Conservation (phyloP, 2,329 filamentous ascomycete genomes). For the Camillea tinctor region DNA sequence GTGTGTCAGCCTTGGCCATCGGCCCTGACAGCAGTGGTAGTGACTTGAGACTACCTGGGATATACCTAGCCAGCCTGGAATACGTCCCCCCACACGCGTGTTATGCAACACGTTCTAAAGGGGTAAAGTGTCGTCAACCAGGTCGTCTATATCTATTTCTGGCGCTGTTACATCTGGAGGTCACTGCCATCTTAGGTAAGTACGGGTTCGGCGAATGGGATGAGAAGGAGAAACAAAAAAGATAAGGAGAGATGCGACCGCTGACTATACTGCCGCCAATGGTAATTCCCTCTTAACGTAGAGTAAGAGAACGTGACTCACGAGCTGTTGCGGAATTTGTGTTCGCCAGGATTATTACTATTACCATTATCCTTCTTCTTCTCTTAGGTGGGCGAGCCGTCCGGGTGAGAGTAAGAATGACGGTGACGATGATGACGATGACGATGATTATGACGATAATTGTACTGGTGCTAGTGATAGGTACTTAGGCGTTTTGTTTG, state of each 20-base stretch:
- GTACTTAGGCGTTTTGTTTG: neutral
- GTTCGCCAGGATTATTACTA: neutral
- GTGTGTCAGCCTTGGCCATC: neutral
- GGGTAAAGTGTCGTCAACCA: neutral
- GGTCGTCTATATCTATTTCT: neutral
- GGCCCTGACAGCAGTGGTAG: neutral
- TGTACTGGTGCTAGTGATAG: neutral
- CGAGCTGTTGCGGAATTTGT: neutral
- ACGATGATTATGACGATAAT: no score
- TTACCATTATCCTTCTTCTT: no score
- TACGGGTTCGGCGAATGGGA: neutral
- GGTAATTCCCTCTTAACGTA: neutral
- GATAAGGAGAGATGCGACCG: neutral
- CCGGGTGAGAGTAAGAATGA: no score
- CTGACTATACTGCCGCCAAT: neutral
- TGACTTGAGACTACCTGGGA: neutral
- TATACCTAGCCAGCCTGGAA: neutral
- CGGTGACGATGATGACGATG: no score
- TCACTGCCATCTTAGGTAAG: neutral
- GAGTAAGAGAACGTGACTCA: neutral
- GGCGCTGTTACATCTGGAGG: neutral
- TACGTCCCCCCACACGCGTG: neutral
- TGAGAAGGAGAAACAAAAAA: neutral
- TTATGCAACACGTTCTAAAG: neutral
- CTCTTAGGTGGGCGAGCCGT: no score